These are phyloP conservation scores for Saccharomyces hybrid DNA, from an alignment of 1,139 yeast genomes.

Conservation along the genomic window DNA sequence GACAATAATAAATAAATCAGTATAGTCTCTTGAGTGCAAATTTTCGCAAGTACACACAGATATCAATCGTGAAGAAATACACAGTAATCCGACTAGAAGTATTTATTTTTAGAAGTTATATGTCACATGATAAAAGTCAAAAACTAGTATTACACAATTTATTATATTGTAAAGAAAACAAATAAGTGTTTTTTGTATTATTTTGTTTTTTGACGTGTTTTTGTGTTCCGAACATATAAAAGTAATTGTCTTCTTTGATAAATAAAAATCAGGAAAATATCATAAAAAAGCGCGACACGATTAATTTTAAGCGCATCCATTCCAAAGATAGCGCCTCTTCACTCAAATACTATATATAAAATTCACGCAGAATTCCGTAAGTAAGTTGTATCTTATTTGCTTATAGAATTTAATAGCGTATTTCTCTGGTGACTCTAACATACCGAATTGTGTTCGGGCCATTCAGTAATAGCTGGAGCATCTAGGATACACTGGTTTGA, in stretches of 20 bases:
- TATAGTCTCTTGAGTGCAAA: background rate
- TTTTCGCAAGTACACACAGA: background rate
- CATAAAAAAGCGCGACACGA: background rate
- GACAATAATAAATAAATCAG: no score
- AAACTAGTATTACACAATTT: background rate
- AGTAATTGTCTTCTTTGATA: background rate
- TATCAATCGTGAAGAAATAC: background rate
- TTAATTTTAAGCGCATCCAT: background rate
- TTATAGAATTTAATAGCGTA: background rate
- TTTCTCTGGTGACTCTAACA: background rate
- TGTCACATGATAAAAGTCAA: background rate
- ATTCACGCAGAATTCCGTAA: background rate
- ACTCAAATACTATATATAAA: background rate
- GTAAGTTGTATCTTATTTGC: background rate
- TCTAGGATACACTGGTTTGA: background rate
- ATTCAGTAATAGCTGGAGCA: background rate
- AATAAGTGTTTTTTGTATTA: no score
- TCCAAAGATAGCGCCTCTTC: background rate
- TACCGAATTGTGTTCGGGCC: background rate
- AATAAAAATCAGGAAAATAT: background rate
- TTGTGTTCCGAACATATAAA: background rate
- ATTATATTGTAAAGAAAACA: no score
- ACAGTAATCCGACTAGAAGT: background rate
- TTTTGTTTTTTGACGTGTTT: background rate
- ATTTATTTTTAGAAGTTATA: background rate